Conservation (phyloP, 768 basidiomycete species). For the Dendrothele bispora region DNA sequence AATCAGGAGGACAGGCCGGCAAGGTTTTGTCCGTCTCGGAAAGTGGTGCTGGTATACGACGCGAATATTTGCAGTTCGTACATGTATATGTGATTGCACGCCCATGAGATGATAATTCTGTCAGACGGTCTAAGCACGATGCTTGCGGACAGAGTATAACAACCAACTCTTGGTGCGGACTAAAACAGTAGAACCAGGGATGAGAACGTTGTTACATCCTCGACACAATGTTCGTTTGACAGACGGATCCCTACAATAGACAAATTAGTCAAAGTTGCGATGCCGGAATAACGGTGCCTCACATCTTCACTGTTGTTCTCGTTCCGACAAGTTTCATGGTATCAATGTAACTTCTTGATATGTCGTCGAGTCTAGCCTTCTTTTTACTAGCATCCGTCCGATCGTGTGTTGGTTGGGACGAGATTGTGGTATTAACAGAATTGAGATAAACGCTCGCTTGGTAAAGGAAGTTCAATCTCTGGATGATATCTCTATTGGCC, state of each 20-base stretch:
- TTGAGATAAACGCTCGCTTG: constrained; percentile 73
- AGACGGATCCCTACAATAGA: constrained; percentile 66
- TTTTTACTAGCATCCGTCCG: constrained; percentile 18
- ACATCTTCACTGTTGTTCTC: constrained; percentile 82
- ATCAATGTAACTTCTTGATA: constrained; percentile 64
- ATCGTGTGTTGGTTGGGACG: constrained; percentile 2
- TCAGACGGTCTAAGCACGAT: neutral
- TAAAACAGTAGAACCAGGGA: constrained; percentile 66
- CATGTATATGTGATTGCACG: constrained; percentile 63
- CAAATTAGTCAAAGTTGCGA: neutral
- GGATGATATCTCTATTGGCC: constrained; percentile 72
- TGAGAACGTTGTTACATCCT: constrained; percentile 59
- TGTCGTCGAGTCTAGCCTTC: constrained; percentile 39
- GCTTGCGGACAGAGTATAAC: neutral
- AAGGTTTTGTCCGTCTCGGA: neutral
- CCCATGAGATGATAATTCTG: constrained; percentile 44
- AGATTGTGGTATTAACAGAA: constrained; percentile 27
- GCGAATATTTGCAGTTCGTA: constrained; percentile 51
- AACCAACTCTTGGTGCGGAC: constrained; percentile 67
- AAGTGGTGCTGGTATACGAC: constrained; percentile 69
- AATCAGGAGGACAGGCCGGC: neutral
- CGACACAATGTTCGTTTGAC: constrained; percentile 84
- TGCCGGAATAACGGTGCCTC: constrained; percentile 16
- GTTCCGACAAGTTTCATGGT: constrained; percentile 71
- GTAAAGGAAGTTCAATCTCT: constrained; percentile 83